Evolutionary conservation across 768 basidiomycete species (phyloP).

Genomic region (Leccinum pellstonianum): DNA sequence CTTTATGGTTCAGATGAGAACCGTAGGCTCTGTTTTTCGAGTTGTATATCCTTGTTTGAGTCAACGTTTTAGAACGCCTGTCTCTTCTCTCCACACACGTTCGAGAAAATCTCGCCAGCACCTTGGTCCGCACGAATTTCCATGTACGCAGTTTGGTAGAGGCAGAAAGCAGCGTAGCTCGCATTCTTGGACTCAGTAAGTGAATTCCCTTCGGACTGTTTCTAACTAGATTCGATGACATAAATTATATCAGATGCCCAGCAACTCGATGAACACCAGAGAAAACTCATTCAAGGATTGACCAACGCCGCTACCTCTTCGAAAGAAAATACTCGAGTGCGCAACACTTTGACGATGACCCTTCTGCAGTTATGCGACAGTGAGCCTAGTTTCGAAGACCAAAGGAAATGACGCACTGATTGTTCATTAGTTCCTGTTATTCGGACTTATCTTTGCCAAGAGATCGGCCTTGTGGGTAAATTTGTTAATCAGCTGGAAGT

Average conservation of each 20-base stretch:
- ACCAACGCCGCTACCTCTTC: background rate
- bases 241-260: conserved; percentile 5
- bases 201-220: background rate
- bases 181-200: conserved; percentile 21
- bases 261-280: conserved; percentile 1
- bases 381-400: background rate
- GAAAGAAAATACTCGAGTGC: conserved; percentile 5
- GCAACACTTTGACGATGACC: conserved; percentile 25
- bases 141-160: background rate
- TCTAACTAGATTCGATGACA: background rate
- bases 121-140: too few relatives aligned
- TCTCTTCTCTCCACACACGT: too few relatives aligned
- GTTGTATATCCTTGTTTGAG: too few relatives aligned
- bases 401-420: background rate
- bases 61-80: too few relatives aligned
- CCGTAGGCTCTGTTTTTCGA: too few relatives aligned
- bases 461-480: conserved; percentile 2
- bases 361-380: conserved; percentile 24
- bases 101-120: too few relatives aligned
- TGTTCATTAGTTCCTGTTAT: conserved; percentile 5
- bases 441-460: conserved; percentile 7
- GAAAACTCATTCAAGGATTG: conserved; percentile 14
- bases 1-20: too few relatives aligned
- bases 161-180: background rate
- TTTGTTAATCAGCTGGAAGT: conserved; percentile 20